Evolutionary conservation across 495 filamentous ascomycete genomes (phyloP).

Genomic region (Hyaloscypha variabilis): DNA sequence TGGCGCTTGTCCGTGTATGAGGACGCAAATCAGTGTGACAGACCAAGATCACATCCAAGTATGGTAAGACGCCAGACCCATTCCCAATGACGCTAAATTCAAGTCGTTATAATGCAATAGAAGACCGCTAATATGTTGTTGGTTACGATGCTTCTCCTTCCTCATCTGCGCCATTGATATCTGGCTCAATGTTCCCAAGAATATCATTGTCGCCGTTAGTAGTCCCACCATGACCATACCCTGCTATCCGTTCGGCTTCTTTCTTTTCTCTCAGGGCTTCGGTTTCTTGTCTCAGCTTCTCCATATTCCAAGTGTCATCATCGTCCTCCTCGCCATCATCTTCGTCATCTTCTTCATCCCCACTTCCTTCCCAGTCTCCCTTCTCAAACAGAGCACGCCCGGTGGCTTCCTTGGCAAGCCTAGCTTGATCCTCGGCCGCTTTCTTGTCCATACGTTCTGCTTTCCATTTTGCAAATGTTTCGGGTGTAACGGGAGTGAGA

Average conservation of each 20-base stretch:
- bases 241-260: slow-evolving; percentile 59
- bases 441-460: slow-evolving; percentile 93
- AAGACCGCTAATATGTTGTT: background rate
- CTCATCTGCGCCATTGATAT: slow-evolving; percentile 27
- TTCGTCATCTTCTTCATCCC: slow-evolving; percentile 63
- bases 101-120: slow-evolving; percentile 12
- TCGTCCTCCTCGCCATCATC: slow-evolving; percentile 55
- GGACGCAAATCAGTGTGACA: background rate
- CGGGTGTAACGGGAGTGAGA: slow-evolving; percentile 89
- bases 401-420: slow-evolving; percentile 90
- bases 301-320: slow-evolving; percentile 75
- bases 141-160: slow-evolving; percentile 27
- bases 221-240: slow-evolving; percentile 25
- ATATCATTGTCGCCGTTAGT: slow-evolving; percentile 30
- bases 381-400: slow-evolving; percentile 94
- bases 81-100: slow-evolving; percentile 30
- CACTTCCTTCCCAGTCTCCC: slow-evolving; percentile 83
- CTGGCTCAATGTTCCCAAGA: slow-evolving; percentile 26
- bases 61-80: background rate
- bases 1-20: background rate
- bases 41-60: background rate
- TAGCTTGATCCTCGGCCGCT: slow-evolving; percentile 84
- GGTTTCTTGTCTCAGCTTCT: slow-evolving; percentile 72
- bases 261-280: slow-evolving; percentile 64
- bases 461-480: slow-evolving; percentile 93